Evolutionary conservation across 345 rosid genomes (phyloP).

Genomic region (Populus davidiana): DNA sequence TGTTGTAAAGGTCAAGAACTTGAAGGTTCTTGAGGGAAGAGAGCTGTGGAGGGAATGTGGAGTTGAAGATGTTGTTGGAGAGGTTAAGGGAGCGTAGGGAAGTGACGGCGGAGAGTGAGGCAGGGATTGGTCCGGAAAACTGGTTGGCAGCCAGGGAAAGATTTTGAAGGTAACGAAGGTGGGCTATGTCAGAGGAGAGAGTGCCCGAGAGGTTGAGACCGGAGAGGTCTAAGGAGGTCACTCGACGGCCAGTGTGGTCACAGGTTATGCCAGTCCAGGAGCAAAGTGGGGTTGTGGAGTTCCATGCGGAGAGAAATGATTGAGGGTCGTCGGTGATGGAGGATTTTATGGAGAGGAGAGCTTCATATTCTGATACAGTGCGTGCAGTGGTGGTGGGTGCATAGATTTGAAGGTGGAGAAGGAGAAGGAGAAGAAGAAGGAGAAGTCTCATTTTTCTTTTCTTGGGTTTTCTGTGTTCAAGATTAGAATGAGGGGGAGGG

Average conservation of each 20-base stretch:
- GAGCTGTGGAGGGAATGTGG: slow-evolving; percentile 60
- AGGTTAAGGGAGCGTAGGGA: slow-evolving; percentile 64
- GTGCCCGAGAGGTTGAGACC: slow-evolving; percentile 65
- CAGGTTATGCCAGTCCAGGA: slow-evolving; percentile 68
- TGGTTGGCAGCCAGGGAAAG: slow-evolving; percentile 56
- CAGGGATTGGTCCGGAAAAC: slow-evolving; percentile 67
- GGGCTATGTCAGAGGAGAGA: slow-evolving; percentile 58
- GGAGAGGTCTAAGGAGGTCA: slow-evolving; percentile 58
- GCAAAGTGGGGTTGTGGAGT: slow-evolving; percentile 47
- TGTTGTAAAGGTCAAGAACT: slow-evolving; percentile 85
- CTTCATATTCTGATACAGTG: slow-evolving; percentile 53
- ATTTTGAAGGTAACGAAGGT: slow-evolving; percentile 57
- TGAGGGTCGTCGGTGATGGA: slow-evolving; percentile 56
- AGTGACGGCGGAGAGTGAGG: slow-evolving; percentile 52
- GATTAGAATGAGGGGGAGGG: background rate
- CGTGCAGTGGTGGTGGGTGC: slow-evolving; percentile 26
- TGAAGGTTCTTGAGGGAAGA: slow-evolving; percentile 55
- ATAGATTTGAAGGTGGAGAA: slow-evolving; percentile 46
- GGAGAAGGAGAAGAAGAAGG: slow-evolving; percentile 12
- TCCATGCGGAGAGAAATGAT: slow-evolving; percentile 64
- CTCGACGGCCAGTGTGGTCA: slow-evolving; percentile 58
- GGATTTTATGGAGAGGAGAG: slow-evolving; percentile 74
- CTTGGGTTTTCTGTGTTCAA: background rate
- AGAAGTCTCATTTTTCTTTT: slow-evolving; percentile 44
- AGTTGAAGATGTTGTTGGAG: slow-evolving; percentile 75